These are phyloP conservation scores for Triticum timopheevii DNA, from an alignment of 176 grass and related monocot genomes.

Conservation along the genomic window DNA sequence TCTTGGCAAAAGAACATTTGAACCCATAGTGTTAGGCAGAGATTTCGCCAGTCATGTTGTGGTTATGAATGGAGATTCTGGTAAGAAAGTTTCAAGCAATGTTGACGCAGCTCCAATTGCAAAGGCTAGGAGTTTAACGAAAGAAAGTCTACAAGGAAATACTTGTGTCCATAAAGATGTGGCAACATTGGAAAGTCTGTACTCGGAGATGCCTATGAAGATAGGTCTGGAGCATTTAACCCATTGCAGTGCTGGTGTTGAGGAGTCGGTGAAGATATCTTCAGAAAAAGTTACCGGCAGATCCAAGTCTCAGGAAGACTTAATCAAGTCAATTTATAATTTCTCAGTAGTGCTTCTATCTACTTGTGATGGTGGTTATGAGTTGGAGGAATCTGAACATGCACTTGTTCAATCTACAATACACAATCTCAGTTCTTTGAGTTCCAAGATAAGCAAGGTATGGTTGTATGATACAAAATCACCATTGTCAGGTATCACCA, in stretches of 20 bases:
- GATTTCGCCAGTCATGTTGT: not conserved
- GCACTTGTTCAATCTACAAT: conserved; percentile 42
- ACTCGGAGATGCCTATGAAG: conserved; percentile 10
- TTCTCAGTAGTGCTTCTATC: conserved; percentile 48
- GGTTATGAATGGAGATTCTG: conserved; percentile 1
- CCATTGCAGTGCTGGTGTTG: not conserved
- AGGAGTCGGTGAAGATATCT: not conserved
- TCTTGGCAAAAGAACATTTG: not conserved
- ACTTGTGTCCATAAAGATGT: conserved; percentile 4
- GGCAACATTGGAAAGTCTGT: conserved; percentile 20
- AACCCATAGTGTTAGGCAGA: not conserved
- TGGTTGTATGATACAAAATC: conserved; percentile 22
- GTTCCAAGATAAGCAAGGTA: conserved; percentile 42
- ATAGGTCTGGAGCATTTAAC: conserved; percentile 13
- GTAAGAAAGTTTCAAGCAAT: conserved; percentile 25
- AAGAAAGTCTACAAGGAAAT: conserved; percentile 20
- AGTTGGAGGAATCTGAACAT: conserved; percentile 37
- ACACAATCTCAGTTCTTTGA: conserved; percentile 54
- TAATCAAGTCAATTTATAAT: conserved; percentile 58
- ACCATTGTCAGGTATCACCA: not conserved
- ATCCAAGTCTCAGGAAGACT: conserved; percentile 10
- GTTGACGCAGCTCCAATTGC: not conserved
- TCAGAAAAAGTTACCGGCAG: conserved; percentile 9
- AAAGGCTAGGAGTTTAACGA: not conserved
- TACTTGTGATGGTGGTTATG: conserved; percentile 23